Evolutionary conservation across 176 grass and related monocot species (phyloP).

Genomic region (barley (Hordeum vulgare)): MorexV3_pseudomolecules_assembly NC_058519.1:617643169-617643668

Average conservation of each 20-base stretch:
- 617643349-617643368: not conserved
- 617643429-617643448: not conserved
- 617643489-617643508: not conserved
- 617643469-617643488: not conserved
- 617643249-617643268: not conserved
- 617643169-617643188: too few species aligned
- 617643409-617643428: not conserved
- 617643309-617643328: not conserved
- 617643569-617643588: constrained; percentile 22
- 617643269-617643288: not conserved
- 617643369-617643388: not conserved
- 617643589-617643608: not conserved
- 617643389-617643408: not conserved
- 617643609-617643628: constrained; percentile 9
- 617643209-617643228: not conserved
- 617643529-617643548: constrained; percentile 32
- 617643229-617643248: not conserved
- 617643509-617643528: not conserved
- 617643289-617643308: not conserved
- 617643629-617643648: constrained; percentile 15
- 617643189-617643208: not conserved
- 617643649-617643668: constrained; percentile 25
- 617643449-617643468: not conserved
- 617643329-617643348: not conserved
- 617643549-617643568: constrained; percentile 4